These are phyloP conservation scores for Podospora tetraspora DNA, from an alignment of 495 filamentous ascomycete species.

Conservation along the genomic window DNA sequence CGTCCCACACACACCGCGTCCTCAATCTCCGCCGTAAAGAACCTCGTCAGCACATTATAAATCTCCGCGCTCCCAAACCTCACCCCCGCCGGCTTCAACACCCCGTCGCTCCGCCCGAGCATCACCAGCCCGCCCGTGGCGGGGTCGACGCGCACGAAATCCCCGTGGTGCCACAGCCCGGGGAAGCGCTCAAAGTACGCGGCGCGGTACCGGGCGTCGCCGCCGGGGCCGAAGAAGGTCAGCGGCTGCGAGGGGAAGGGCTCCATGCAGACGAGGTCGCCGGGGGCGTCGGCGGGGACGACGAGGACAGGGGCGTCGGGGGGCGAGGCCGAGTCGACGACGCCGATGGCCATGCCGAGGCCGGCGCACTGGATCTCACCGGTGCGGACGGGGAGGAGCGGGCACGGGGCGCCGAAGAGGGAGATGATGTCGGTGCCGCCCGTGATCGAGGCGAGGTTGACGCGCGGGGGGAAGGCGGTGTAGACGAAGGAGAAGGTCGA, in stretches of 20 bases:
- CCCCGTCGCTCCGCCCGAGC: slow-evolving; percentile 74
- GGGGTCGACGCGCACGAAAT: slow-evolving; percentile 76
- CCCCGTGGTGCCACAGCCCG: slow-evolving; percentile 86
- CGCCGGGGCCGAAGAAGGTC: slow-evolving; percentile 72
- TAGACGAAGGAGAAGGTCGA: slow-evolving; percentile 92
- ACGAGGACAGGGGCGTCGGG: slow-evolving; percentile 34
- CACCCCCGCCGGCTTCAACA: slow-evolving; percentile 73
- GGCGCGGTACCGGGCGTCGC: slow-evolving; percentile 67
- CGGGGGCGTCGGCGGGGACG: slow-evolving; percentile 56
- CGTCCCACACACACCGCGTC: slow-evolving; percentile 84
- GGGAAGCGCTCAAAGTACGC: slow-evolving; percentile 84
- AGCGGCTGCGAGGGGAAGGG: slow-evolving; percentile 90
- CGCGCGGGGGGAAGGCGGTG: slow-evolving; percentile 61
- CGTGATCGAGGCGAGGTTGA: slow-evolving; percentile 80
- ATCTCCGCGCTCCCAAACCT: slow-evolving; percentile 81
- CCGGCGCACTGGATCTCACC: slow-evolving; percentile 90
- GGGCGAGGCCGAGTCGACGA: slow-evolving; percentile 59
- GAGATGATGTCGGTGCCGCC: slow-evolving; percentile 94
- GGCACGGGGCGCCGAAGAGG: slow-evolving; percentile 80
- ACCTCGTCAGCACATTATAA: slow-evolving; percentile 79
- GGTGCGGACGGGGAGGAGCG: slow-evolving; percentile 74
- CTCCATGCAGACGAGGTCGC: slow-evolving; percentile 83
- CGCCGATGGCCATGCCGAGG: slow-evolving; percentile 83
- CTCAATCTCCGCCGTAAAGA: slow-evolving; percentile 70
- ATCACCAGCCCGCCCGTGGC: slow-evolving; percentile 73